Conservation (phyloP, 2,329 filamentous ascomycete species). For the Passalora sequoiae region DNA sequence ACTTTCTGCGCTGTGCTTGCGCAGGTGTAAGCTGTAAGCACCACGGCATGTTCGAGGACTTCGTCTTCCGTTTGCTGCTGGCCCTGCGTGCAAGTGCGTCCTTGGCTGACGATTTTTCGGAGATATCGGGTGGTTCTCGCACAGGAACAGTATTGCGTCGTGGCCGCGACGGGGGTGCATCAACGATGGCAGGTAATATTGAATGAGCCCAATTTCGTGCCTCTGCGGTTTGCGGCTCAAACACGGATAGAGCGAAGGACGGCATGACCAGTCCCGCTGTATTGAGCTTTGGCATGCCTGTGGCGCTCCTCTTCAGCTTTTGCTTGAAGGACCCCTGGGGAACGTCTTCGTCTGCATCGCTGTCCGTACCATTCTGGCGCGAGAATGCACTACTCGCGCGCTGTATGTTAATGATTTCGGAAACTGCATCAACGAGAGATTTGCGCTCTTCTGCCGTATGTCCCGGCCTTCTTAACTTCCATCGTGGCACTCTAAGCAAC, state of each 20-base stretch:
- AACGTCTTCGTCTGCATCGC: constrained; percentile 46
- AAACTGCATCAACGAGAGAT: constrained; percentile 41
- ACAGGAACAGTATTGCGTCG: constrained; percentile 26
- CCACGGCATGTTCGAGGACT: constrained; percentile 60
- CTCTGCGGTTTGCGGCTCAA: constrained; percentile 25
- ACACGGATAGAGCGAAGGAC: constrained; percentile 13
- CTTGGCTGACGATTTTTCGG: constrained; percentile 3
- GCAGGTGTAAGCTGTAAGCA: constrained; percentile 75
- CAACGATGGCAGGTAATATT: constrained; percentile 6
- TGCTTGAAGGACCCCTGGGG: constrained; percentile 23
- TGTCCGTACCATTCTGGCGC: constrained; percentile 30
- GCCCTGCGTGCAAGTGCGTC: background rate
- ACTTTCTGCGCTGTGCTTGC: constrained; percentile 73
- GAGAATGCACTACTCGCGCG: constrained; percentile 27
- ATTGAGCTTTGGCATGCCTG: constrained; percentile 20
- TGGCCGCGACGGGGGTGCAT: constrained; percentile 6
- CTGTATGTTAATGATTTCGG: constrained; percentile 34
- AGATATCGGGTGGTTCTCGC: constrained; percentile 11
- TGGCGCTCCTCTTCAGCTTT: constrained; percentile 7
- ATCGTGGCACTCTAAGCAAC: constrained; percentile 81
- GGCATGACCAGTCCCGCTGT: constrained; percentile 17
- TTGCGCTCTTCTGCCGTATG: constrained; percentile 40
- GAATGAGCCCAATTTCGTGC: constrained; percentile 8
- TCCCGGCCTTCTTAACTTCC: constrained; percentile 68
- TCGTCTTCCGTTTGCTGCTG: constrained; percentile 40